phyloP scores from a whole-genome alignment of 768 basidiomycete species.

The Leccinum barrowsii region DNA sequence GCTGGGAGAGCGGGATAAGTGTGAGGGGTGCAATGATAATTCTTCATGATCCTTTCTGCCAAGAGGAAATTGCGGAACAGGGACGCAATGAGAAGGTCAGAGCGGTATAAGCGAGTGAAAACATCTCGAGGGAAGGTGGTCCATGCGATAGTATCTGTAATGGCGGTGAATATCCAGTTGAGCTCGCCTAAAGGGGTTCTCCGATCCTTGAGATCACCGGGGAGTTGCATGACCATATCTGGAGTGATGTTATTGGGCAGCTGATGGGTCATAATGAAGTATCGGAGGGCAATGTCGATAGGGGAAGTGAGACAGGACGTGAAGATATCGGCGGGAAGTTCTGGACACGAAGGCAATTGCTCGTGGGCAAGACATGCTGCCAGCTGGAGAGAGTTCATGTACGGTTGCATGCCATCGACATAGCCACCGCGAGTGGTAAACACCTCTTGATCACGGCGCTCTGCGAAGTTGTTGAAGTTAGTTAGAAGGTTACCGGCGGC shows the following conservation, averaged over 20 bases:
- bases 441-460: slow-evolving; percentile 68
- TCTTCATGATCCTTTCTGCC: slow-evolving; percentile 96
- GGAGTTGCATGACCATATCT: slow-evolving; percentile 92
- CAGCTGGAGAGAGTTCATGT: slow-evolving; percentile 87
- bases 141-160: slow-evolving; percentile 99
- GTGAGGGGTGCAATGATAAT: slow-evolving; percentile 95
- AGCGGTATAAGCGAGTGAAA: slow-evolving; percentile 91
- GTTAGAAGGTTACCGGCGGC: slow-evolving; percentile 91
- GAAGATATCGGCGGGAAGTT: slow-evolving; percentile 95
- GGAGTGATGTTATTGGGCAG: slow-evolving; percentile 75
- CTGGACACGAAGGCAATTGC: slow-evolving; percentile 89
- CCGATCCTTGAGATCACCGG: slow-evolving; percentile 94
- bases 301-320: slow-evolving; percentile 97
- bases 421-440: slow-evolving; percentile 57
- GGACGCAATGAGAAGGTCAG: slow-evolving; percentile 93
- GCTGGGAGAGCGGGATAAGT: slow-evolving; percentile 88
- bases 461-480: slow-evolving; percentile 83
- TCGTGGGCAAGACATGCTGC: slow-evolving; percentile 93
- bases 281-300: slow-evolving; percentile 95
- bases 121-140: slow-evolving; percentile 91
- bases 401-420: slow-evolving; percentile 58
- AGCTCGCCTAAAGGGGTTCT: slow-evolving; percentile 95
- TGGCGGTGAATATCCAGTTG: slow-evolving; percentile 99
- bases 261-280: slow-evolving; percentile 87
- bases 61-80: slow-evolving; percentile 96